These are phyloP conservation scores for Penicillium diatomitis DNA, from an alignment of 495 filamentous ascomycete genomes.

Conservation along the genomic window DNA sequence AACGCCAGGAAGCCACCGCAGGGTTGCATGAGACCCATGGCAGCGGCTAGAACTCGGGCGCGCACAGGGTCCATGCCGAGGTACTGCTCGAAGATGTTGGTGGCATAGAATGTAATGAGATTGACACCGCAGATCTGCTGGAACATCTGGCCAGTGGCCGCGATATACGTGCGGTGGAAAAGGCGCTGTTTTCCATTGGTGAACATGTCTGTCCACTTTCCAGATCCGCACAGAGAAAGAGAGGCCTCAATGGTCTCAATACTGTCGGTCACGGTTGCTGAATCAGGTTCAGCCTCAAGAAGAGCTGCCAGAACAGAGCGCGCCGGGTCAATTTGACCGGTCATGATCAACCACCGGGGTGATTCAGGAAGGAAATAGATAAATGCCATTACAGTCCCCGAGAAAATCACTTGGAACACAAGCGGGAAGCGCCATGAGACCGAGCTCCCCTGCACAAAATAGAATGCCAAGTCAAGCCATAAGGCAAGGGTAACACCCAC, in stretches of 20 bases:
- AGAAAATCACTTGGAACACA: constrained; percentile 38
- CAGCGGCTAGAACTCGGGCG: constrained; percentile 68
- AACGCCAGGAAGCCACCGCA: constrained; percentile 65
- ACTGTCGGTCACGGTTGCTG: constrained; percentile 18
- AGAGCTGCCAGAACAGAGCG: constrained; percentile 35
- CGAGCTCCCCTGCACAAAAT: constrained; percentile 6
- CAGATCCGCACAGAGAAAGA: constrained; percentile 24
- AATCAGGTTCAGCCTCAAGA: constrained; percentile 17
- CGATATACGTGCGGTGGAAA: constrained; percentile 25
- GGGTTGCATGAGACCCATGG: constrained; percentile 67
- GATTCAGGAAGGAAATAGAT: constrained; percentile 27
- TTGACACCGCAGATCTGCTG: constrained; percentile 20
- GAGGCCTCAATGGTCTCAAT: constrained; percentile 33
- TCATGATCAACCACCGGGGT: constrained; percentile 30
- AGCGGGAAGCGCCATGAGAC: constrained; percentile 37
- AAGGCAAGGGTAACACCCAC: constrained; percentile 10
- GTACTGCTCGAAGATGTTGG: constrained; percentile 35
- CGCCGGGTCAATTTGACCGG: constrained; percentile 18
- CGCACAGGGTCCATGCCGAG: constrained; percentile 59
- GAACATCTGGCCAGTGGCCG: constrained; percentile 23
- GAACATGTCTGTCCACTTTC: constrained; percentile 23
- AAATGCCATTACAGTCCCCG: constrained; percentile 28
- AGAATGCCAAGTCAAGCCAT: constrained; percentile 7
- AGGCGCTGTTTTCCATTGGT: constrained; percentile 24
- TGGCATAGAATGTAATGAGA: constrained; percentile 14